Percentiles rank a stretch among this genome's conserved stretches.
These are phyloP conservation scores for Penicillium decumbens DNA, from an alignment of 2,329 filamentous ascomycete species.

Conservation along the genomic window DNA sequence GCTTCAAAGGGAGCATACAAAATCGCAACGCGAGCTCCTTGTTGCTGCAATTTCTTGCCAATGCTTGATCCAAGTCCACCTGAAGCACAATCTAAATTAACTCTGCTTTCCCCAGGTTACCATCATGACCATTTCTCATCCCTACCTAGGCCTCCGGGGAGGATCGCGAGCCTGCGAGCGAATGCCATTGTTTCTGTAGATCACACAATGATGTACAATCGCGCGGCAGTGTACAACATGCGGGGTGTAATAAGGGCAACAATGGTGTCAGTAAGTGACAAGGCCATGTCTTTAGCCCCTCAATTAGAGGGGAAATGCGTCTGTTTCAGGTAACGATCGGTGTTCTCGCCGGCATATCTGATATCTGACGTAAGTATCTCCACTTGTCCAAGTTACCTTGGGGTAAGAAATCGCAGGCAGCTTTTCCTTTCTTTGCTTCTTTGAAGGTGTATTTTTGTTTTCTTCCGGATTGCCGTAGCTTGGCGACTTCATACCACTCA, in stretches of 20 bases:
- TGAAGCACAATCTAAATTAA: constrained; percentile 15
- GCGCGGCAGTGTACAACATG: background rate
- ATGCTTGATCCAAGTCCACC: constrained; percentile 44
- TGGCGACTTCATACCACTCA: no score
- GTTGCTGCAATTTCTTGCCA: constrained; percentile 38
- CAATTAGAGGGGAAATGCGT: background rate
- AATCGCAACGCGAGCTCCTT: constrained; percentile 44
- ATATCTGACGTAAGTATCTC: constrained; percentile 1
- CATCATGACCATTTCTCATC: background rate
- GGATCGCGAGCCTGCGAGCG: constrained; percentile 39
- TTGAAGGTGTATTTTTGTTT: no score
- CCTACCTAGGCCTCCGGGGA: constrained; percentile 43
- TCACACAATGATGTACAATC: background rate
- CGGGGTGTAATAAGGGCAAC: background rate
- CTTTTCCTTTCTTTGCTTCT: background rate
- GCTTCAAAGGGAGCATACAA: constrained; percentile 48
- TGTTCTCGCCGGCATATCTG: background rate
- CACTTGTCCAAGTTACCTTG: background rate
- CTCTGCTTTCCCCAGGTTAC: constrained; percentile 13
- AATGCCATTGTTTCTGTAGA: constrained; percentile 29
- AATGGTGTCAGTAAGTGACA: background rate
- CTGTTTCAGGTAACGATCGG: constrained; percentile 1
- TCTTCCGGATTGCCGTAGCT: no score
- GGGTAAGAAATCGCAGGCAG: background rate
- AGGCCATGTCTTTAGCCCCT: background rate